Conservation (phyloP, 106 monocot genomes). For the Gastrodia elata region DNA sequence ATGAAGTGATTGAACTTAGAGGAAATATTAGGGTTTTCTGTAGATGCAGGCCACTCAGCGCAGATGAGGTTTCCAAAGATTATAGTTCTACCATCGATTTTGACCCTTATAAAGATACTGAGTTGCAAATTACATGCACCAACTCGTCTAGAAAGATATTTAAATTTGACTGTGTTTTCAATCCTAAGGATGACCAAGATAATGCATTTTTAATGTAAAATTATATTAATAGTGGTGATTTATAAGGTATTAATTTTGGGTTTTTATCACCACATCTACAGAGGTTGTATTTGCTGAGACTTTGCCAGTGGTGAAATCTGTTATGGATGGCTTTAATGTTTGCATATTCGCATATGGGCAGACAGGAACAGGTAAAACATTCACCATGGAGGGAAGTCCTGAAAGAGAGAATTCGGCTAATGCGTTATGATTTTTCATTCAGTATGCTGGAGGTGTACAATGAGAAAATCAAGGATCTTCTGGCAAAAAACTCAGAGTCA, state of each 20-base stretch:
- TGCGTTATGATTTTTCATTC: slow-evolving; percentile 55
- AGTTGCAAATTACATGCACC: slow-evolving; percentile 53
- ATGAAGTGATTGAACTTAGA: slow-evolving; percentile 78
- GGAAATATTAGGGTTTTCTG: slow-evolving; percentile 98
- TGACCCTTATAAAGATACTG: slow-evolving; percentile 52
- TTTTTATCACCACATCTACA: too few relatives aligned
- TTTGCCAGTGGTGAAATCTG: slow-evolving; percentile 70
- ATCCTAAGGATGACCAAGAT: slow-evolving; percentile 78
- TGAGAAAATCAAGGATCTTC: slow-evolving; percentile 84
- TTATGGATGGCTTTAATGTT: slow-evolving; percentile 78
- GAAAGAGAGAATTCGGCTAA: slow-evolving; percentile 27
- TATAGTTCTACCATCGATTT: slow-evolving; percentile 48
- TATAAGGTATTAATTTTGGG: too few relatives aligned
- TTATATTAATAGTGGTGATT: neutral
- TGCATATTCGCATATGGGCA: slow-evolving; percentile 98
- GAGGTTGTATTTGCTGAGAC: slow-evolving; percentile 77
- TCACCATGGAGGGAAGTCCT: slow-evolving; percentile 93
- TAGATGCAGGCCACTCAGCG: slow-evolving; percentile 73
- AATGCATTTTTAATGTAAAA: neutral
- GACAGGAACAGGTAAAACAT: slow-evolving; percentile 95
- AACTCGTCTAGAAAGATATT: slow-evolving; percentile 67
- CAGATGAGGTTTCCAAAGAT: slow-evolving; percentile 59
- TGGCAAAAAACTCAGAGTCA: slow-evolving; percentile 41
- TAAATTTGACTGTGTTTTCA: slow-evolving; percentile 88
- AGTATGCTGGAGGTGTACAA: slow-evolving; percentile 96